Base-by-base conservation (phyloP, 495 filamentous ascomycete species). In the Baudoinia panamericana region DNA sequence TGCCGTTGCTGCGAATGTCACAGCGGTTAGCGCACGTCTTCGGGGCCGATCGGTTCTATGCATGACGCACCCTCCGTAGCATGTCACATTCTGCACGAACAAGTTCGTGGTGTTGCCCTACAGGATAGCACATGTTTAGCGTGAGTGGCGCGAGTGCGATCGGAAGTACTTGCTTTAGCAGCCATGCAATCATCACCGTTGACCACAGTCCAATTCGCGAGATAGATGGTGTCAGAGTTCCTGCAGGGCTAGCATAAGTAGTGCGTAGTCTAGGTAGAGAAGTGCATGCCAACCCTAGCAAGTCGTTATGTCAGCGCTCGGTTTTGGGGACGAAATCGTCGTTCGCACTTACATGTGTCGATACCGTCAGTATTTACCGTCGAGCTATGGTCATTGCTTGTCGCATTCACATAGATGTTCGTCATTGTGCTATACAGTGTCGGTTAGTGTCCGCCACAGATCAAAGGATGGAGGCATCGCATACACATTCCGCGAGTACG, bases 341-440 rank as follows among this genome's bases (percentile, higher is more conserved):
- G n/a, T n/a, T n/a, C n/a, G n/a, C 26, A 8, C 8, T 8, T n/a
- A 28, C 16, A 37, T 0, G 43, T 51, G 30, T 56, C 53, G 15
- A 18, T 19, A 21, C 53, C 53, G 31, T 56, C 53, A 1, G 53
- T 56, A 21, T 54, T 56, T 7, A 54, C 53, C 5, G 51, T 54
- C 13, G 6, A 13, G 31, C 37, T 48, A 17, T 44, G 31, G 12
- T 39, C 39, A 29, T 51, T 45, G 17, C 28, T 39, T 8, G 50
- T 50, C 15, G 54, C 62, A 46, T 67, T 70, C 35, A 70, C 57
- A 35, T 60, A 67, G 28, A 68, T 60, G 30, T 66, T 60, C 5
- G 59, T 53, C 13, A 67, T 44, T 15, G 41, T 46, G 18, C n/a
- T n/a, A n/a, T 36, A 33, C 26, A 29, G 26, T n/a, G 13, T 29